These are phyloP conservation scores for Teunomyces pallodes DNA, from an alignment of 805 yeast genomes.

Conservation along the genomic window DNA sequence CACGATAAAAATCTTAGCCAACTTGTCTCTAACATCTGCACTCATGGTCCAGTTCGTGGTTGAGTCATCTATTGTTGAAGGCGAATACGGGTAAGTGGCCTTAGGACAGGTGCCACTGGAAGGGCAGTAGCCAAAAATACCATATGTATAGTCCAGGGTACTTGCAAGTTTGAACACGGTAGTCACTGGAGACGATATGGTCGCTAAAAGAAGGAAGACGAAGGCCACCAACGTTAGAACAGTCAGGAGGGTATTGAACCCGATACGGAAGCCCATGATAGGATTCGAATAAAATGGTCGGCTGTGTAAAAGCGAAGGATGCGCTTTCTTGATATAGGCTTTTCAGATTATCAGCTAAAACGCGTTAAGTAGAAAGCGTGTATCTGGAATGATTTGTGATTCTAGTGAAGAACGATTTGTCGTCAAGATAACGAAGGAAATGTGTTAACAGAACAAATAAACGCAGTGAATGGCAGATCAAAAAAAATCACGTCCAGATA, in stretches of 20 bases:
- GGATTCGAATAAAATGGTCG: no score
- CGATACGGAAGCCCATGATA: slow-evolving; percentile 17
- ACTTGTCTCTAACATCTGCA: slow-evolving; percentile 42
- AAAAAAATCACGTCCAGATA: background rate
- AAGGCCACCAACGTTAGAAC: slow-evolving; percentile 51
- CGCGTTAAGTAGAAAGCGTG: background rate
- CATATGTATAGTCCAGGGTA: slow-evolving; percentile 48
- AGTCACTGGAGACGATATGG: slow-evolving; percentile 61
- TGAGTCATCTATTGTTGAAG: slow-evolving; percentile 25
- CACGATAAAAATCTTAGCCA: slow-evolving; percentile 56
- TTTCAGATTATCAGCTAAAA: background rate
- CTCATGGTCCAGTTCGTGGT: slow-evolving; percentile 49
- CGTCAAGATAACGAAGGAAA: background rate
- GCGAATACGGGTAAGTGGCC: slow-evolving; percentile 46
- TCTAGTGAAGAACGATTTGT: background rate
- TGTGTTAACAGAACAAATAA: background rate
- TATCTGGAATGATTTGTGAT: background rate
- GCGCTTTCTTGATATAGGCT: background rate
- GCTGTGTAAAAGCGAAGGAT: background rate
- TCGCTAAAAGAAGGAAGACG: slow-evolving; percentile 61
- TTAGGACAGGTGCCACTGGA: slow-evolving; percentile 35
- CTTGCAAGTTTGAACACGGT: slow-evolving; percentile 47
- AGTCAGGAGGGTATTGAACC: slow-evolving; percentile 38
- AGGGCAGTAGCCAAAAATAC: slow-evolving; percentile 66
- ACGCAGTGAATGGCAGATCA: background rate